Percentiles rank a stretch among this genome's conserved stretches.
Conservation (phyloP, 2,329 filamentous ascomycete species). For the Tolypocladium pustulatum region DNA sequence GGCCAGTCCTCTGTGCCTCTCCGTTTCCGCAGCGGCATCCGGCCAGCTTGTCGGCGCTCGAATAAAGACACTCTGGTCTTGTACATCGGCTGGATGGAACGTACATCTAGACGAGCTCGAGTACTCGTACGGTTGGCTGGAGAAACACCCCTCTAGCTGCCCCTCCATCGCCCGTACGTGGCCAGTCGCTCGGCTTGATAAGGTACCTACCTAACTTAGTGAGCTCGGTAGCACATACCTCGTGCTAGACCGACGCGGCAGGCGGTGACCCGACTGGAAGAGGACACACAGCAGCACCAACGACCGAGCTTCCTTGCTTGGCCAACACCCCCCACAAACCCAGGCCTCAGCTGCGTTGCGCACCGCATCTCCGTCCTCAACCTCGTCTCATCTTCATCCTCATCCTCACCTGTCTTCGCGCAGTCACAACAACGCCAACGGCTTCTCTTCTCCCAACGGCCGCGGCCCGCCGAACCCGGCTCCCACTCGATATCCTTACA, state of each 20-base stretch:
- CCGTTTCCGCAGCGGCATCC: not conserved
- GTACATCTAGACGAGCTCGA: too few relatives aligned
- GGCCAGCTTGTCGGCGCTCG: not conserved
- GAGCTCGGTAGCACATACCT: too few relatives aligned
- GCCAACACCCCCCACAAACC: slow-evolving; percentile 3
- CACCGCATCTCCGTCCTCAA: slow-evolving; percentile 1
- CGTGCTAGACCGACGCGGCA: not conserved
- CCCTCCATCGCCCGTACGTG: not conserved
- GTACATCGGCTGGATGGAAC: not conserved
- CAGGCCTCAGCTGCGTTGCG: slow-evolving; percentile 1
- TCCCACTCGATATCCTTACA: slow-evolving; percentile 1
- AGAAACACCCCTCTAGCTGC: not conserved
- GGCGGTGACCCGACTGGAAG: slow-evolving; percentile 2
- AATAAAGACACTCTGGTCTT: not conserved
- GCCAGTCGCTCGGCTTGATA: not conserved
- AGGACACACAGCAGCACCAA: slow-evolving; percentile 2
- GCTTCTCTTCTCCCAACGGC: not conserved
- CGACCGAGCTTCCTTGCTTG: not conserved
- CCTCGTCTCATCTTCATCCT: not conserved
- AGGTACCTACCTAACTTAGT: not conserved
- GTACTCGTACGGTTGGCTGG: not conserved
- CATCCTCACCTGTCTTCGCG: not conserved
- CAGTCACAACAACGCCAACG: not conserved
- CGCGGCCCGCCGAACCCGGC: slow-evolving; percentile 4
- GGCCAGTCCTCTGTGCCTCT: not conserved